Conservation (phyloP, 805 yeast species). For the Saccharomycodes ludwigii region DNA sequence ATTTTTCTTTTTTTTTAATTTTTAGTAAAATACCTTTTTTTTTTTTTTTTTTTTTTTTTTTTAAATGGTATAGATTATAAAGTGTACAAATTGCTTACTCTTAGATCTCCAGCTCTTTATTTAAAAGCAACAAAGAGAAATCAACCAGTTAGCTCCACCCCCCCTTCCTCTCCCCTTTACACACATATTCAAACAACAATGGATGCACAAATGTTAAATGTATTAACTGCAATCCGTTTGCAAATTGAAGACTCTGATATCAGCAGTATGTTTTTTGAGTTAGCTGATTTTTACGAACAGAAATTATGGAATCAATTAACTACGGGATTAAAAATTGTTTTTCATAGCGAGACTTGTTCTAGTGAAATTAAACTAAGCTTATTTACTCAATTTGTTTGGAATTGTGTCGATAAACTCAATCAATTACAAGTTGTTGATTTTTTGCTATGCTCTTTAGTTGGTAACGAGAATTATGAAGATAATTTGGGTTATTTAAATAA, state of each 20-base stretch:
- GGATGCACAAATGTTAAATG: background rate
- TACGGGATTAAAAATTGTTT: constrained; percentile 48
- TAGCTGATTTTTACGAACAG: constrained; percentile 79
- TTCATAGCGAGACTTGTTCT: constrained; percentile 35
- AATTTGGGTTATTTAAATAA: constrained; percentile 36
- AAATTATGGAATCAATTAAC: constrained; percentile 95
- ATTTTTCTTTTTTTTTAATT: no score
- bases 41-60: no score
- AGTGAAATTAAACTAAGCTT: constrained; percentile 48
- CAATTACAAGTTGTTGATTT: constrained; percentile 70
- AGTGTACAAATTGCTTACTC: no score
- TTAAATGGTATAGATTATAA: no score
- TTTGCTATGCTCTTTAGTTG: constrained; percentile 41
- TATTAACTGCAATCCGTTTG: background rate
- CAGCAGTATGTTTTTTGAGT: constrained; percentile 18
- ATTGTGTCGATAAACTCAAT: constrained; percentile 60
- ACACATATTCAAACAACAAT: background rate
- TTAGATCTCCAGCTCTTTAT: no score
- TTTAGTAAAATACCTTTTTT: no score
- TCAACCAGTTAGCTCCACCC: background rate
- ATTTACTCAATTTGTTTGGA: constrained; percentile 56
- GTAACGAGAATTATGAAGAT: constrained; percentile 31
- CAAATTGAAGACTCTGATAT: background rate
- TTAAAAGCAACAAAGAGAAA: background rate
- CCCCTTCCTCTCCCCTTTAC: background rate